Base-by-base conservation (phyloP, 1,284 basidiomycete genomes). In the Fomitopsis betulina region DNA sequence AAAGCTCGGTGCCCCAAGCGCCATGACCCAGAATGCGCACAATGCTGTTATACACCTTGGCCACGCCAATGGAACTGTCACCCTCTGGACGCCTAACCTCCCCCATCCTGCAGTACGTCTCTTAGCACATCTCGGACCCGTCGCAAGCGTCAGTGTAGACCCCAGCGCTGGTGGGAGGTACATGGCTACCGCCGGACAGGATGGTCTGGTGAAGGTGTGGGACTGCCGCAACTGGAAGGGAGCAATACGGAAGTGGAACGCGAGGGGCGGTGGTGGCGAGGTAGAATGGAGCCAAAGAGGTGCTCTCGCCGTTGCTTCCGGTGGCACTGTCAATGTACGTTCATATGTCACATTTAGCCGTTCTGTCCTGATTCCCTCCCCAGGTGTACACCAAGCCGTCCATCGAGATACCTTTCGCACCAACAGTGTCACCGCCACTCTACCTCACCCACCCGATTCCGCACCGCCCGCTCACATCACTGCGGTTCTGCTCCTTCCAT, bases 211-310 rank as follows among this genome's bases (percentile, higher is more conserved):
- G 61, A 99, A 98, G 70, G 81, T 91, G 9, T 99, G 96, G 97
- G 97, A 99, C 75, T 92, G 88, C 67, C 77, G 97, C 54, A 98
- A 94, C 78, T 96, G 96, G 89, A 94, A 91, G 64, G 89, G 89
- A 27, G 85, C 89, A 2, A 84, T 97, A 35, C 77, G 93, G 53
- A 85, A 89, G 60, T 98, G 95, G 94, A 76, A 72, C 12, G 80
- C 87, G 15, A 79, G 93, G 58, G 82, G 86, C 49, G 83, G 81
- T 4, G 72, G 76, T 35, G 79, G 81, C 0, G 84, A 87, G 63
- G 65, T 91, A 6, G 87, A 90, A 55, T 93, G 87, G 88, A 91
- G 87, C 65, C 87, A 89, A 62, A 86, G 86, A 63, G 96, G 96
- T 0, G 82, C 88, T 59, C 75, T 99, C 58, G 91, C 89, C 2